Evolutionary conservation across 1,139 yeast genomes (phyloP), one percentile per base, ranked within the genome.

Genomic region (Pichia kudriavzevii): DNA sequence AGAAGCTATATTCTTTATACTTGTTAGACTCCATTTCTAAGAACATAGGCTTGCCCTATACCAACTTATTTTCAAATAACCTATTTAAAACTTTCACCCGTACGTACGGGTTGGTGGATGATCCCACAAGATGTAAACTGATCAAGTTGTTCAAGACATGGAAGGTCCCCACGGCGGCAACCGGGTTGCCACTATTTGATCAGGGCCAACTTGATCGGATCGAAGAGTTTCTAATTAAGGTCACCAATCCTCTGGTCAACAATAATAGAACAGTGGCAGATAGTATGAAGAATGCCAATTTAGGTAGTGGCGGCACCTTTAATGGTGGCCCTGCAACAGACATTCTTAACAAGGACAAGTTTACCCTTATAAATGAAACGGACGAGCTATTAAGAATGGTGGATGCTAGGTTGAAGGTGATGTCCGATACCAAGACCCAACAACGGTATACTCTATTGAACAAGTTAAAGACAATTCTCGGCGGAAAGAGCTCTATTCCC

Each of bases 21-120:
- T 67, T 88, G 32, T 61, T 91, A 39, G 98, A 91, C 57, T 87
- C 96, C n/a, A 81, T 91, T 31, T 82, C 94, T 59, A 91, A 91
- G 59, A 83, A 79, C 48, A 79, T 85, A 16, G 96, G 96, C 6
- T 72, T 77, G 42, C 96, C 97, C 1, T 91, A 88, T 55, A 83
- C 87, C 23, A 67, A 76, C 9, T 60, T 81, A 41, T 76, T 88
- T 53, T 81, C 87, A 5, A 72, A 62, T 35, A 79, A 77, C 34
- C 63, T 85, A 28, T 79, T 68, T 60, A 72, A 67, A 47, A 63
- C 83, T 3, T 91, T 80, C 58, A 76, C 84, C 18, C 79, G 75
- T 44, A 79, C 88, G 2, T 93, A 84, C 54, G 72, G 85, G 21
- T 62, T 80, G 39, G 91, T 83, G 26, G 79, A 77, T 49, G 94